Evolutionary conservation across 2,329 filamentous ascomycete species (phyloP), one percentile per base, ranked within the genome.

Genomic region (Fonsecaea multimorphosa): DNA sequence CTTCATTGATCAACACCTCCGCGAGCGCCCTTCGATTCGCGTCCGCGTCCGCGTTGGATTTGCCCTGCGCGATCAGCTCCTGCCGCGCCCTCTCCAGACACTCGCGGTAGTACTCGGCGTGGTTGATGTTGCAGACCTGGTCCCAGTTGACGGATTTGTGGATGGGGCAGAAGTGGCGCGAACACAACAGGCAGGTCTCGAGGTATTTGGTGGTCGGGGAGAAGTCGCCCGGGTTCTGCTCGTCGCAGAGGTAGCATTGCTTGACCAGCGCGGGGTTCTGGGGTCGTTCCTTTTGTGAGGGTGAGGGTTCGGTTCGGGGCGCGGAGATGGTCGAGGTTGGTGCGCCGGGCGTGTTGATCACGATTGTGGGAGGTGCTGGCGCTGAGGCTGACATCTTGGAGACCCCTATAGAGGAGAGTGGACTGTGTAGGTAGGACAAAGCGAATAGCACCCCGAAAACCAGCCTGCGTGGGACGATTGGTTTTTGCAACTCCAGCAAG

Each of bases 201-300:
- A 72, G 71, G 64, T 58, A 71, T 51, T 72, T 72, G 38, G 71
- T 72, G 9, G 71, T 72, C 2, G 71, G 71, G n/a, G 59, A 64
- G 66, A 72, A 72, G 62, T 72, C 71, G 54, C 71, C 71, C 2
- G 71, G 71, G 56, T 72, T 72, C 52, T 72, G 71, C 63, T 72
- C 71, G 67, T 72, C 71, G 57, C 71, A 72, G 44, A 72, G 71
- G 61, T 71, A 72, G 58, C 71, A 72, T 3, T 65, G 63, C 53
- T 67, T 63, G 51, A 67, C 64, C 24, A 64, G 68, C 11, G 59
- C 63, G 14, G 58, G 64, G 52, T 67, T 68, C 58, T 64, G 63
- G 7, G 62, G 61, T 16, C 58, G 57, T 31, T 31, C 56, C 19
- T 60, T 52, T 6, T n/a, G n/a, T n/a, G n/a, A n/a, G n/a, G n/a